Evolutionary conservation across 306 rosid genomes (phyloP), one percentile per base, ranked within the genome.

Genomic region (Acacia crassicarpa): DNA sequence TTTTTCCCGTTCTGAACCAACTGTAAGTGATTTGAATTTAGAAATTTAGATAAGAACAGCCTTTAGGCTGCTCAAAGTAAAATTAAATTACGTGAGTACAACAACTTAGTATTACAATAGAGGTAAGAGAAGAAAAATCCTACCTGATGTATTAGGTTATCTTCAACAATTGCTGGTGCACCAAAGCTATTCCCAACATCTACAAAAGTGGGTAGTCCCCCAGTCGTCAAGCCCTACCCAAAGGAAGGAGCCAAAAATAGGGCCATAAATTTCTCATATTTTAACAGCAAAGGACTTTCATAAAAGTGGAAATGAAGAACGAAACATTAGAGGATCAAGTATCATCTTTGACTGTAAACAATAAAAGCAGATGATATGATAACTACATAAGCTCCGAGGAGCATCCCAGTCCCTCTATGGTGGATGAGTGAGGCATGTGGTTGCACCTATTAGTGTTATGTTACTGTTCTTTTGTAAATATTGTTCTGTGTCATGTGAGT

Each of bases 101-200:
- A 53, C 74, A 30, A 20, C 65, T 27, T 70, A 49, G 43, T 35
- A 46, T 38, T 20, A 72, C 63, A 59, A 68, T 20, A 72, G 59
- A 68, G 61, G 79, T 80, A 69, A 44, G 53, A 13, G 61, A 61
- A 58, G 69, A 33, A 45, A 83, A 78, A 3, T 16, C 62, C 22
- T 72, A 83, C 98, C 91, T 93, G 97, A 85, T 90, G 89, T 40
- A 93, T 80, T 33, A 93, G 89, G 80, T 90, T 93, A 83, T 93
- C 98, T 86, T 94, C 98, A 68, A 86, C 84, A 67, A 94, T 94
- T 56, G 96, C 99, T 0, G 97, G 94, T 27, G 99, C 98, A 72
- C 99, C 99, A 72, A 95, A 95, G 91, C 97, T 95, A 84, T 95
- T 95, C 48, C 99, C 99, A 73, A 95, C 93, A 89, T 95, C 99